phyloP scores from a whole-genome alignment of 768 basidiomycete genomes.

The Kwoniella sp. region DNA sequence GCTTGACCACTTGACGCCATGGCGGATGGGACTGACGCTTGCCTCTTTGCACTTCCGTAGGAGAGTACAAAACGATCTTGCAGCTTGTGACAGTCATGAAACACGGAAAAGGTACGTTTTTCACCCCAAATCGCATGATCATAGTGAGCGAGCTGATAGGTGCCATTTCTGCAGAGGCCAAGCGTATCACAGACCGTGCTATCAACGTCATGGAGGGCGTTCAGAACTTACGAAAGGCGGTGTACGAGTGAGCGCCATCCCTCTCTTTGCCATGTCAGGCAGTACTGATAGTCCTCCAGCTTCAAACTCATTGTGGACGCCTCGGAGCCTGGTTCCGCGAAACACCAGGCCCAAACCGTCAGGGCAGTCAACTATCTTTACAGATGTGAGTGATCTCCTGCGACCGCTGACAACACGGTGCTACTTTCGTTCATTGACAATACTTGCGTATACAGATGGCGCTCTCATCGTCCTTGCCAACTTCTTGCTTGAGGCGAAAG shows the following conservation, averaged over 20 bases:
- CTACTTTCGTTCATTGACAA: background rate
- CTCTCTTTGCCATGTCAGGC: no score
- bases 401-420: background rate
- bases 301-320: conserved; percentile 90
- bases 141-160: background rate
- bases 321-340: conserved; percentile 73
- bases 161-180: conserved; percentile 61
- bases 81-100: conserved; percentile 90
- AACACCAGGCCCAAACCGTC: conserved; percentile 72
- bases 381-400: conserved; percentile 40
- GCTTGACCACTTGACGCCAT: no score
- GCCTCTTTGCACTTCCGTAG: conserved; percentile 57
- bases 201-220: conserved; percentile 90
- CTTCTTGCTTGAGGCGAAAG: conserved; percentile 74
- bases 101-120: conserved; percentile 71
- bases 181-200: conserved; percentile 81
- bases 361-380: conserved; percentile 88
- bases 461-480: conserved; percentile 92
- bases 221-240: conserved; percentile 91
- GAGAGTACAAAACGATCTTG: conserved; percentile 95
- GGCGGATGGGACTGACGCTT: conserved; percentile 10
- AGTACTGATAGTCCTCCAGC: no score
- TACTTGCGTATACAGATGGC: conserved; percentile 62
- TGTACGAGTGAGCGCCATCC: conserved; percentile 75
- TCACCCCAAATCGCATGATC: background rate